Conservation (phyloP, 306 rosid species). For the Ochetophila trinervis region DNA sequence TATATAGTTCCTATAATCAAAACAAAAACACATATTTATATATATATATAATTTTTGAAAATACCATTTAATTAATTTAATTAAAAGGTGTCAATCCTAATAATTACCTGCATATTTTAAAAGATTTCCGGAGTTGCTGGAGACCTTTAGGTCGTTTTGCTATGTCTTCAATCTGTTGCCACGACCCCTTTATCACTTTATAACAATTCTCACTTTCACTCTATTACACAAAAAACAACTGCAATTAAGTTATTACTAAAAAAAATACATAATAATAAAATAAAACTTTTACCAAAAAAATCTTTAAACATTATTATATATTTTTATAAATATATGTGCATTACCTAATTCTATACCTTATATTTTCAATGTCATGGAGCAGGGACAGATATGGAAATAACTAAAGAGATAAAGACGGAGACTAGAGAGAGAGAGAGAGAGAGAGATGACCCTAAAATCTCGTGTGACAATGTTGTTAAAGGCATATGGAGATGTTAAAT, state of each 20-base stretch:
- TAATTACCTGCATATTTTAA: conserved; percentile 68
- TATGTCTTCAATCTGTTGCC: conserved; percentile 44
- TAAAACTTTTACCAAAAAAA: too few species aligned
- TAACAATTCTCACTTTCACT: conserved; percentile 81
- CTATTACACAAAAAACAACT: conserved; percentile 21
- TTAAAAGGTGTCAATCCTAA: not conserved
- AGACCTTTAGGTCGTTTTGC: conserved; percentile 34
- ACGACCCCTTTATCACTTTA: conserved; percentile 60
- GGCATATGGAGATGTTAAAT: conserved; percentile 53
- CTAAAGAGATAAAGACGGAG: not conserved
- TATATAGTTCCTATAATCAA: conserved; percentile 26
- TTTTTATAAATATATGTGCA: not conserved
- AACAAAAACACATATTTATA: not conserved
- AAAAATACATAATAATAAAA: too few species aligned
- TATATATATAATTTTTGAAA: not conserved
- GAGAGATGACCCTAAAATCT: conserved; percentile 55
- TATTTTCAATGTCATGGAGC: not conserved
- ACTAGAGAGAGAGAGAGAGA: conserved; percentile 10
- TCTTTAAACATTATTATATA: too few species aligned
- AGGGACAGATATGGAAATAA: not conserved
- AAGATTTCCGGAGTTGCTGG: conserved; percentile 46
- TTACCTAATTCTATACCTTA: not conserved
- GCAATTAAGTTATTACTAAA: too few species aligned
- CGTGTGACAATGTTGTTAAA: conserved; percentile 51
- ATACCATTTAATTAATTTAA: not conserved